phyloP scores from a whole-genome alignment of 371 early-diverging fungal genomes.

The Mortierella sp. region DNA sequence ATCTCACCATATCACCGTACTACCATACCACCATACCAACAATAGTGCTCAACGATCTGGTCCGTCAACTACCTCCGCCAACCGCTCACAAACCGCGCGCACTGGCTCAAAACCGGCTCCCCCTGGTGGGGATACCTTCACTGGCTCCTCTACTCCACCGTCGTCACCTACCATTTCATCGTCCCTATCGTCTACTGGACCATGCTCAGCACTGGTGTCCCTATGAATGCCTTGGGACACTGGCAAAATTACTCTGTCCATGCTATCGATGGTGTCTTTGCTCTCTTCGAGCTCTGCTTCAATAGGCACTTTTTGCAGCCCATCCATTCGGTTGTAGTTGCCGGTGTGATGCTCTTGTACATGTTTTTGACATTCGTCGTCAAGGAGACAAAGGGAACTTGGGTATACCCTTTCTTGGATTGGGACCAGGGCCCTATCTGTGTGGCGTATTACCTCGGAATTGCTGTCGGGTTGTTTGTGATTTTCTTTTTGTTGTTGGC shows the following conservation, averaged over 20 bases:
- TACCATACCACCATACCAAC: background rate
- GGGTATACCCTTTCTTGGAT: slow-evolving; percentile 70
- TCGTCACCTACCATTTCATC: slow-evolving; percentile 55
- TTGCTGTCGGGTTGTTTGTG: slow-evolving; percentile 54
- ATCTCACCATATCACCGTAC: background rate
- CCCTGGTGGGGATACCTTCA: slow-evolving; percentile 49
- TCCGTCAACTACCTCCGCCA: slow-evolving; percentile 50
- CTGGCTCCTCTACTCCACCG: slow-evolving; percentile 43
- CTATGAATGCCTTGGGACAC: slow-evolving; percentile 5
- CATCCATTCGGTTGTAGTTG: slow-evolving; percentile 58
- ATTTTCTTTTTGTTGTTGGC: slow-evolving; percentile 62
- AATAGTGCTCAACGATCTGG: slow-evolving; percentile 48
- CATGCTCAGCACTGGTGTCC: slow-evolving; percentile 24
- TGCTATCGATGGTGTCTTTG: slow-evolving; percentile 65
- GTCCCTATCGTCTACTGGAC: slow-evolving; percentile 75
- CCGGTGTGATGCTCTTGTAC: slow-evolving; percentile 61
- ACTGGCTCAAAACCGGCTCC: slow-evolving; percentile 42
- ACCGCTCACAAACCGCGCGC: slow-evolving; percentile 16
- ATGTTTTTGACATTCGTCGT: slow-evolving; percentile 68
- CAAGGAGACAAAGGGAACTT: slow-evolving; percentile 60
- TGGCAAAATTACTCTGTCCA: slow-evolving; percentile 69
- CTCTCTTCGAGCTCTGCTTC: slow-evolving; percentile 67
- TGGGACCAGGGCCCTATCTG: slow-evolving; percentile 65
- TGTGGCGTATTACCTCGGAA: slow-evolving; percentile 64
- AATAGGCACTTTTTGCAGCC: slow-evolving; percentile 63